Base-by-base conservation (phyloP, 2,329 filamentous ascomycete genomes). In the Botrytis porri region DNA sequence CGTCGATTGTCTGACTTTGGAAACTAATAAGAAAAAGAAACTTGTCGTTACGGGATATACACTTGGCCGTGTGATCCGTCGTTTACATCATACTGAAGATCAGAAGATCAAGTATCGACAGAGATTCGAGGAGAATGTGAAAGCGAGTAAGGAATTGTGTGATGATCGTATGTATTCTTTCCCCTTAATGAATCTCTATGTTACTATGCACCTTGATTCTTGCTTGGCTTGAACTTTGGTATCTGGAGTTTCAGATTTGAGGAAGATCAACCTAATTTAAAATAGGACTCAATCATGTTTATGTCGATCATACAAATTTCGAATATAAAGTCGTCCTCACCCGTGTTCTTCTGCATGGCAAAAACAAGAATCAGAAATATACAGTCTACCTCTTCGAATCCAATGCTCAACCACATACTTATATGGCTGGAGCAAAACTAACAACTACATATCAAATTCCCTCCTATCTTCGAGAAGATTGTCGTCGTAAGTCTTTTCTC, bases 351-450 rank as follows among this genome's bases (percentile, higher is more conserved):
- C 57, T 81, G 74, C 79, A 81, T 22, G 76, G 77, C 7, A 83
- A 83, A 18, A 86, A 86, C 57, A 79, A 82, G 0, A 87, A 87
- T 61, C 88, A 93, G 78, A 88, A 86, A 48, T 90, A 88, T 59
- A 83, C 84, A 0, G 80, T 93, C 3, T 87, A 85, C 74, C 84
- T 95, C 69, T 93, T 89, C 82, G 88, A 93, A 80, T 91, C 90
- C 8, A 85, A 88, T 74, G 83, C 85, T 18, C 81, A 82, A 22
- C 90, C 90, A 0, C 84, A 83, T 73, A 85, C 87, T 0, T 94
- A 93, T 82, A 87, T 86, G 76, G 87, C 88, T 63, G 87, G 87
- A 12, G 85, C 85, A 64, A 88, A 87, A 71, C 83, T 83, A 73
- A 81, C 77, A 43, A 80, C 81, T 2, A 73, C 76, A 4, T 81